These are phyloP conservation scores for Salix arbutifolia DNA, from an alignment of 345 rosid species.

Conservation along the genomic window DNA sequence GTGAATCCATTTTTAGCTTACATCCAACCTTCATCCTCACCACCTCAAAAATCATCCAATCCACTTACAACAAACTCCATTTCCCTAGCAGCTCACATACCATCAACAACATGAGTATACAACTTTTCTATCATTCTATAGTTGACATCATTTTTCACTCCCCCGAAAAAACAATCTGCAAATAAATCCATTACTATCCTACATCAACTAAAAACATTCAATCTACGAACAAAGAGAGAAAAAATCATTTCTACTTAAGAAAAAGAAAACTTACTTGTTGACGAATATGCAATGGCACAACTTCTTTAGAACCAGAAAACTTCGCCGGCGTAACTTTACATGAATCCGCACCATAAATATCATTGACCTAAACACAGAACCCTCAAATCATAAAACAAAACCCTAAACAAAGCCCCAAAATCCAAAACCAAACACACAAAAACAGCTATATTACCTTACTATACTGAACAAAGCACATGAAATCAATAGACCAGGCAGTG, in stretches of 20 bases:
- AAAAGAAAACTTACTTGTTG: conserved; percentile 48
- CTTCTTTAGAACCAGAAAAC: conserved; percentile 90
- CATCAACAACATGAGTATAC: too few species aligned
- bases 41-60: neutral
- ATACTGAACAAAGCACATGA: conserved; percentile 71
- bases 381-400: neutral
- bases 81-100: too few species aligned
- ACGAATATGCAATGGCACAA: conserved; percentile 79
- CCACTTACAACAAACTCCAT: too few species aligned
- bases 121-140: too few species aligned
- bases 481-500: conserved; percentile 92
- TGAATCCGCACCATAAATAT: conserved; percentile 70
- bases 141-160: neutral
- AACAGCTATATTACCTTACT: conserved; percentile 41
- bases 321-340: conserved; percentile 92
- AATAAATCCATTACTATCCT: neutral
- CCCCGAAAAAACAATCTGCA: too few species aligned
- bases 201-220: neutral
- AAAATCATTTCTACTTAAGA: neutral
- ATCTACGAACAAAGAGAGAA: neutral
- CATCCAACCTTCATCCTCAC: too few species aligned
- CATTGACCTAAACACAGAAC: conserved; percentile 40
- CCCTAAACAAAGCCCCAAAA: neutral
- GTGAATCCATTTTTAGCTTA: too few species aligned
- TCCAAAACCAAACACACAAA: too few species aligned